phyloP scores from a whole-genome alignment of 768 basidiomycete species.

The Jaapia argillacea region DNA sequence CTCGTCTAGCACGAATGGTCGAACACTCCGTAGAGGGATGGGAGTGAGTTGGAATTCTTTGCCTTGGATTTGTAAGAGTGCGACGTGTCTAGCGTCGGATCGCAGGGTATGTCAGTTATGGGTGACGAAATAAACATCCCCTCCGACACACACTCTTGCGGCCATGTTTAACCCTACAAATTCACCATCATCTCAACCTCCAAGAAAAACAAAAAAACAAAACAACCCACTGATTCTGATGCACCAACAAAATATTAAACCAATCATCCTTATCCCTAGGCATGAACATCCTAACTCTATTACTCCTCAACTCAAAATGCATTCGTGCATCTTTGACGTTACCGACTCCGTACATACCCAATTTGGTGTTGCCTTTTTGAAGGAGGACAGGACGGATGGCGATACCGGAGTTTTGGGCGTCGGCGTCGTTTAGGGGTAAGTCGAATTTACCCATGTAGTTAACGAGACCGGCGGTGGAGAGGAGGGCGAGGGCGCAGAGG shows the following conservation, averaged over 20 bases:
- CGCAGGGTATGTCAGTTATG: background rate
- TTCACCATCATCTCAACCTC: background rate
- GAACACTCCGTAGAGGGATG: conserved; percentile 81
- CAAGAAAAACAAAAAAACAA: background rate
- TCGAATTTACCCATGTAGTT: conserved; percentile 99
- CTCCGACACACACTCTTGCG: conserved; percentile 91
- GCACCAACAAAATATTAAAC: conserved; percentile 91
- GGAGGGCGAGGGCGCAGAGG: conserved; percentile 87
- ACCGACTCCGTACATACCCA: conserved; percentile 94
- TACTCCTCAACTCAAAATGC: conserved; percentile 92
- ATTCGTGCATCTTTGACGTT: conserved; percentile 95
- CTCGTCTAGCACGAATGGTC: conserved; percentile 89
- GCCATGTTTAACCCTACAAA: conserved; percentile 88
- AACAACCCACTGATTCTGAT: conserved; percentile 90
- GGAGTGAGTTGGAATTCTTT: conserved; percentile 83
- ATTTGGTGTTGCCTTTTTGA: conserved; percentile 75
- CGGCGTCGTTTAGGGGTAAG: conserved; percentile 62
- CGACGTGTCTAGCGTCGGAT: conserved; percentile 62
- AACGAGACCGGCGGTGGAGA: conserved; percentile 87
- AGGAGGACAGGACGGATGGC: conserved; percentile 86
- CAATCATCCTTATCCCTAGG: conserved; percentile 83
- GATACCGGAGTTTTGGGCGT: conserved; percentile 63
- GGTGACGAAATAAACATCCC: conserved; percentile 56
- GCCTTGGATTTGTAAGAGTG: conserved; percentile 77
- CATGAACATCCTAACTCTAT: conserved; percentile 94